A percentile compares a stretch with the other conserved stretches of the same genome.
Evolutionary conservation across 2,329 filamentous ascomycete genomes (phyloP).

Genomic region (Triangularia verruculosa): DNA sequence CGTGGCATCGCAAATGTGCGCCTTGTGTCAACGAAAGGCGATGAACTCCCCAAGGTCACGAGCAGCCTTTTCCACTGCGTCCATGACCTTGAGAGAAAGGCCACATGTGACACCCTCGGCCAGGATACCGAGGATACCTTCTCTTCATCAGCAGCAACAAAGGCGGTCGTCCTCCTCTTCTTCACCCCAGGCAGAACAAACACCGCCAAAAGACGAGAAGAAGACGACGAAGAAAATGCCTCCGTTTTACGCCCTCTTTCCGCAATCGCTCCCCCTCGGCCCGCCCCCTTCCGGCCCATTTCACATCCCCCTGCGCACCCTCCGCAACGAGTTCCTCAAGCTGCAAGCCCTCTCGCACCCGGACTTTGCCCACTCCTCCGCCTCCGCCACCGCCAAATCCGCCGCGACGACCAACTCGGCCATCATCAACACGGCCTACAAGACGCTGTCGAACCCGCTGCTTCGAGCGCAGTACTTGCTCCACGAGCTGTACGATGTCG

Average conservation of each 20-base stretch:
- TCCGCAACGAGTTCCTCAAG: constrained; percentile 82
- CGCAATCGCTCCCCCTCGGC: constrained; percentile 69
- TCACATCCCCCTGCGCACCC: constrained; percentile 62
- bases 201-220: not conserved
- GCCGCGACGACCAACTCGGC: constrained; percentile 74
- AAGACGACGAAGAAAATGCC: constrained; percentile 7
- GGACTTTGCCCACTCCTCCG: constrained; percentile 53
- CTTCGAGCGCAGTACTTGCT: constrained; percentile 86
- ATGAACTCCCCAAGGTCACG: not conserved
- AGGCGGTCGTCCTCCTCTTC: not conserved
- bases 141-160: not conserved
- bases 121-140: not conserved
- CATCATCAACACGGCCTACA: constrained; percentile 88
- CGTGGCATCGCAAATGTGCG: constrained; percentile 20
- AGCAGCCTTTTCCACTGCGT: constrained; percentile 4
- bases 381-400: constrained; percentile 19
- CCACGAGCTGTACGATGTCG: constrained; percentile 63
- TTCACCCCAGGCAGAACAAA: not conserved
- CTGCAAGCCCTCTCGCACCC: constrained; percentile 77
- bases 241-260: constrained; percentile 76
- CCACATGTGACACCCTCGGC: not conserved
- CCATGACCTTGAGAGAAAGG: constrained; percentile 12
- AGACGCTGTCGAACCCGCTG: constrained; percentile 75
- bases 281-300: constrained; percentile 78
- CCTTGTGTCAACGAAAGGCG: constrained; percentile 17